Evolutionary conservation across 331 rosid species (phyloP).

Genomic region (Dryas integrifolia): DNA sequence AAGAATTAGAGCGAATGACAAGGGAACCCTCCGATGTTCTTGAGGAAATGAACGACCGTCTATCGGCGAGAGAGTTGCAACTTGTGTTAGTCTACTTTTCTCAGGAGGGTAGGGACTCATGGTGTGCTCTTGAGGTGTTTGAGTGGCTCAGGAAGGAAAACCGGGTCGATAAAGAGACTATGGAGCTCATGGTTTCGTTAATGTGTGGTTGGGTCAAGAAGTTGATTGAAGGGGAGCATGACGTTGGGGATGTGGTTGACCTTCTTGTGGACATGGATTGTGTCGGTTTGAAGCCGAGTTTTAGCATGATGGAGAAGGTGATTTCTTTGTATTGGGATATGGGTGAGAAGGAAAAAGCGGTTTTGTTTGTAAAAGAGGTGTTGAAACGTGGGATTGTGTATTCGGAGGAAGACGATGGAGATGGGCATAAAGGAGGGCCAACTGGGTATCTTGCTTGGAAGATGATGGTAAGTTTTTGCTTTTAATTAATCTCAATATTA

Average conservation of each 20-base stretch:
- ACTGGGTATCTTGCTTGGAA: conserved; percentile 99
- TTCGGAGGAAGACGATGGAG: conserved; percentile 42
- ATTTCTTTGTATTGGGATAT: conserved; percentile 94
- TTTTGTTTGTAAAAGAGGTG: conserved; percentile 71
- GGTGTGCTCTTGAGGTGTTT: conserved; percentile 98
- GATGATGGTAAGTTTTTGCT: conserved; percentile 70
- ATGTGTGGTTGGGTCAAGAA: conserved; percentile 95
- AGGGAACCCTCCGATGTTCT: conserved; percentile 92
- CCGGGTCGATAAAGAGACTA: conserved; percentile 88
- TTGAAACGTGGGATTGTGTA: conserved; percentile 59
- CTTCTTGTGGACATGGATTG: conserved; percentile 95
- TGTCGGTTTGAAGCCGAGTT: conserved; percentile 86
- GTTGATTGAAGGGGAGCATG: conserved; percentile 61
- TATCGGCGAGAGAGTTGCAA: conserved; percentile 80
- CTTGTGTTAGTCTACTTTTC: conserved; percentile 90
- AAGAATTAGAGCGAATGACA: conserved; percentile 89
- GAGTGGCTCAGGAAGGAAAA: conserved; percentile 96
- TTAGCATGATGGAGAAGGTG: conserved; percentile 93
- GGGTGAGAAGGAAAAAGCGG: conserved; percentile 61
- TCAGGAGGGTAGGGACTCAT: conserved; percentile 93
- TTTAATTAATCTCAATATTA: not conserved
- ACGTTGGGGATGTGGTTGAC: conserved; percentile 78
- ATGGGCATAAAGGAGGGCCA: conserved; percentile 81
- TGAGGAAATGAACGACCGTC: conserved; percentile 90
- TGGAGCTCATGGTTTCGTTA: conserved; percentile 92